Base-by-base conservation (phyloP, 495 filamentous ascomycete species). In the Penicillium alfredii region DNA sequence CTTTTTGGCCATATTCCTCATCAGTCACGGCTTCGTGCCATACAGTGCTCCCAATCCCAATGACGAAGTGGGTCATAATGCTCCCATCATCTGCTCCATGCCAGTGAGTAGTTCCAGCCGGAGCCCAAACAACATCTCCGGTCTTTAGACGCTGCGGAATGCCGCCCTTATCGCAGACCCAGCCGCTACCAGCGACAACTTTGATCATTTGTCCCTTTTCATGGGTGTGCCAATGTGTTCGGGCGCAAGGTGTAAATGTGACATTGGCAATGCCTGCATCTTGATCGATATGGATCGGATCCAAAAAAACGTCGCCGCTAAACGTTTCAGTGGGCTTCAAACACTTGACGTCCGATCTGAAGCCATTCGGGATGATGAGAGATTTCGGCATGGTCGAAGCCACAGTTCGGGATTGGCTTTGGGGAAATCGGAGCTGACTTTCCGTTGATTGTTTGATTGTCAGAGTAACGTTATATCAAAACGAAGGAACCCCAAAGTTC, bases 221-320 rank as follows among this genome's bases (percentile, higher is more conserved):
- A 26, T 56, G 53, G 4, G 42, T 53, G 21, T 56, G 45, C 53
- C 53, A 56, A 17, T 53, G 32, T 10, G 46, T 56, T 1, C 45
- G 49, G 3, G 53, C 45, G 28, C 49, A 53, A 4, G 49, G 49
- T 8, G 45, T 46, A 21, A 53, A 53, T 4, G 45, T 57, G n/a
- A 51, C 43, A 21, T 47, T 45, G 8, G 43, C 40, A 3, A 47
- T 26, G 2, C 33, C 34, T 22, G 40, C 28, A 4, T 35, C 23
- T 9, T 14, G 4, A 12, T 47, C 45, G 10, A 18, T 28, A 15
- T 38, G 32, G 26, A 48, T 42, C 6, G 18, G 37, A 15, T 50
- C 49, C 11, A 56, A 31, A 13, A 24, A 53, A 8, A 56, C 49
- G 14, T 47, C 38, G 33, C 53, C 49, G 8, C 20, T 49, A 37